Conservation (phyloP, 169 alveolate species). For the Amoebophrya sp. region DNA sequence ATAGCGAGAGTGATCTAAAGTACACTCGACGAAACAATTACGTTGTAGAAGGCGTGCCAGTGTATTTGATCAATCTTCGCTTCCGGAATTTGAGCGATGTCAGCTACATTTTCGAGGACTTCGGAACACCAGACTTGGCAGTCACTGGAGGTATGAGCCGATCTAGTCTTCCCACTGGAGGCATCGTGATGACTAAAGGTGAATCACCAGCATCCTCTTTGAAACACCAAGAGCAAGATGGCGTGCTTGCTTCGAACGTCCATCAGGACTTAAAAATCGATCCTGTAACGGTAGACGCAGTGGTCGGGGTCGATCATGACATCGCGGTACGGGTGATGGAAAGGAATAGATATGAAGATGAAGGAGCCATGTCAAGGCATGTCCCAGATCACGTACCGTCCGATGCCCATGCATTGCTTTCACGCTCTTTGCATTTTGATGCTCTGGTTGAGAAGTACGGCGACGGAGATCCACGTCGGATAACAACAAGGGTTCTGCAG, state of each 20-base stretch:
- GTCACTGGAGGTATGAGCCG: neutral
- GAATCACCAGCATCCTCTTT: neutral
- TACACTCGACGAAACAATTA: constrained; percentile 18
- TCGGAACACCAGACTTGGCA: neutral
- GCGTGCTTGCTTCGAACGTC: neutral
- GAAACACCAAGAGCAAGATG: neutral
- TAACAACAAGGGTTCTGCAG: neutral
- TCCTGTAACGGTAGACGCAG: neutral
- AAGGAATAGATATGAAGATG: no score
- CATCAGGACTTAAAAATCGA: neutral
- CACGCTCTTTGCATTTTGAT: neutral
- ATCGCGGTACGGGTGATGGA: no score
- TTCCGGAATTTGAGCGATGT: neutral
- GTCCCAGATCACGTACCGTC: neutral
- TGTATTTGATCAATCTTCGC: neutral
- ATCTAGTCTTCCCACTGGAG: neutral
- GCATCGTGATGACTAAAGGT: neutral
- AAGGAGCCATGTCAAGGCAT: no score
- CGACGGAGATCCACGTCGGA: neutral
- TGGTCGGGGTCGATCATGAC: neutral
- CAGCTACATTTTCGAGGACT: neutral
- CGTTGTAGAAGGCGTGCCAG: neutral
- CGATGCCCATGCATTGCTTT: neutral
- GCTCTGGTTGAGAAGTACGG: neutral
- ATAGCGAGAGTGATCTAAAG: neutral